phyloP scores from a whole-genome alignment of 169 alveolate species.

The Eimeria acervulina region DNA sequence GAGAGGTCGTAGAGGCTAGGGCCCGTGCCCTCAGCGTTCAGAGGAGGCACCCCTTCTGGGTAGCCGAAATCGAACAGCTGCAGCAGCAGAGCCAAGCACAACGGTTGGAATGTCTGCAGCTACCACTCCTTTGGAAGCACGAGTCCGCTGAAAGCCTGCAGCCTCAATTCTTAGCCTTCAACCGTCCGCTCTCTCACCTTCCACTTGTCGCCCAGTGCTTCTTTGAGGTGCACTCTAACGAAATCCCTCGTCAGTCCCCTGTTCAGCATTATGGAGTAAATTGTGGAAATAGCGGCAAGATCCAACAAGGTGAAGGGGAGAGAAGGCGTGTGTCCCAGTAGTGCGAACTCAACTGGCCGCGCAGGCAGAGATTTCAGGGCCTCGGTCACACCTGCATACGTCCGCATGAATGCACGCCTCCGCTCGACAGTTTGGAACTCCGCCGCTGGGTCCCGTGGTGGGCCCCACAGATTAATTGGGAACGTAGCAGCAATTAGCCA shows the following conservation, averaged over 20 bases:
- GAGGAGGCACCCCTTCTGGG: conserved; percentile 43
- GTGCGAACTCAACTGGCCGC: conserved; percentile 64
- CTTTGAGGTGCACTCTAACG: conserved; percentile 22
- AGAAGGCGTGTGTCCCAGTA: conserved; percentile 45
- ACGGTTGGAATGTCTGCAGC: neutral
- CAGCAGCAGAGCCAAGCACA: neutral
- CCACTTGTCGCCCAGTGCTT: conserved; percentile 53
- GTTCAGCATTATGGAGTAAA: conserved; percentile 32
- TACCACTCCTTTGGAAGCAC: neutral
- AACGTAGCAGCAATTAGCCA: neutral
- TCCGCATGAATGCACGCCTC: neutral
- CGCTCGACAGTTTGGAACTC: neutral
- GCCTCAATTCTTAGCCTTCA: neutral
- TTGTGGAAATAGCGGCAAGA: conserved; percentile 10
- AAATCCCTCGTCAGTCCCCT: conserved; percentile 43
- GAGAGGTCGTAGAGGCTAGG: conserved; percentile 59
- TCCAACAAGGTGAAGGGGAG: conserved; percentile 34
- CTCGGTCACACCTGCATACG: conserved; percentile 26
- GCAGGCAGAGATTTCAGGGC: conserved; percentile 43
- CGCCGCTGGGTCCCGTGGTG: neutral
- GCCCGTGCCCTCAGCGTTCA: conserved; percentile 37
- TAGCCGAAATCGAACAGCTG: conserved; percentile 48
- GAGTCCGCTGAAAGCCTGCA: neutral
- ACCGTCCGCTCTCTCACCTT: neutral
- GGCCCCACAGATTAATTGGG: neutral